Evolutionary conservation across 176 grass and related monocot species (phyloP), one percentile per base, ranked within the genome.

Genomic region (Metroxylon sagu): DNA sequence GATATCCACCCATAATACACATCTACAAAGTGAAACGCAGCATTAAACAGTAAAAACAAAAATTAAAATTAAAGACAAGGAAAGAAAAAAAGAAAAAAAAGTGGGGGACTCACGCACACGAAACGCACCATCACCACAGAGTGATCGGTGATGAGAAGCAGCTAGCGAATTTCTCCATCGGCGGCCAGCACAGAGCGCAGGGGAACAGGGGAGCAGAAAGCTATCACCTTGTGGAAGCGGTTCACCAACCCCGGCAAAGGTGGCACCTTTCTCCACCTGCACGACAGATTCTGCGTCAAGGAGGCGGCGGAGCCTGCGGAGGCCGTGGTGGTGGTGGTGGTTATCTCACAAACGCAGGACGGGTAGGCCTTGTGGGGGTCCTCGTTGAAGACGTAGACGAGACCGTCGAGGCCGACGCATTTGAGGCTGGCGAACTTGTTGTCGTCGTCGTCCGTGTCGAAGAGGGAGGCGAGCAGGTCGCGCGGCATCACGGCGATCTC

Each of bases 391-490:
- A 85, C 71, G 49, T 85, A 85, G 49, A 85, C 67, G 48, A 72
- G 16, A 6, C 82, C 71, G 55, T 85, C 82, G n/a, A 62, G 58
- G n/a, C 82, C 82, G 4, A 80, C 82, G 50, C 82, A 85, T n/a
- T 74, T 79, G 29, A 85, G 65, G 67, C 72, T 80, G 0, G 76
- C 76, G 51, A 72, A 72, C 71, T 25, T 64, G 74, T 67, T 68
- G 19, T 83, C 80, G 15, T 83, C 79, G 16, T 82, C 74, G 5
- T 76, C 80, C 16, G 18, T 62, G n/a, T 71, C 74, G 68, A 80
- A 71, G 25, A 80, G 61, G 43, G 57, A 60, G 0, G 61, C 66
- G 14, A 76, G 50, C 25, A 85, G 56, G 59, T 85, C 76, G 19
- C 25, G 2, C 19, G 82, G 82, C 82, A 85, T 85, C 16, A 64